Percentiles rank a stretch among this genome's conserved stretches.
These are phyloP conservation scores for Paramecium primaurelia DNA, from an alignment of 73 alveolate species.

Conservation along the genomic window DNA sequence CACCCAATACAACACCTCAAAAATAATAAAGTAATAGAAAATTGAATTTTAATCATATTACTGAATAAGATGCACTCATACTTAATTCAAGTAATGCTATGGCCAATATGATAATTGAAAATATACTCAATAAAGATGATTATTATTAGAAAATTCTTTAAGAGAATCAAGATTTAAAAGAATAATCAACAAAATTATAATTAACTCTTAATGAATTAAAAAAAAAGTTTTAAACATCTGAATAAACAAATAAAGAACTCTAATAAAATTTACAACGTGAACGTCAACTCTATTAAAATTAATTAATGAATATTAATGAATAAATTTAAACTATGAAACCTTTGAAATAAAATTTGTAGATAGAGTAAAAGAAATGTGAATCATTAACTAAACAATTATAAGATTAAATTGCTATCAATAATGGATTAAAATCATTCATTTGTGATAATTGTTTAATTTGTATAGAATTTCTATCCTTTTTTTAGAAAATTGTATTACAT, in stretches of 20 bases:
- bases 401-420: background rate
- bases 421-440: background rate
- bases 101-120: slow-evolving; percentile 28
- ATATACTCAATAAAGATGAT: slow-evolving; percentile 29
- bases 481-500: background rate
- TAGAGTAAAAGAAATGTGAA: slow-evolving; percentile 37
- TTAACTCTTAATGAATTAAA: background rate
- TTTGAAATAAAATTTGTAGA: background rate
- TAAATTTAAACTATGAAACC: background rate
- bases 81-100: background rate
- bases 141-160: background rate
- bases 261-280: background rate
- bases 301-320: background rate
- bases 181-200: background rate
- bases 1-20: background rate
- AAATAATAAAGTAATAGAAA: background rate
- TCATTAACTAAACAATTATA: background rate
- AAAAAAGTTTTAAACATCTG: background rate
- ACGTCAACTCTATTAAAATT: background rate
- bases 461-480: background rate
- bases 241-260: background rate
- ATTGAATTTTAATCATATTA: slow-evolving; percentile 19
- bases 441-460: background rate
- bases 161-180: slow-evolving; percentile 4
- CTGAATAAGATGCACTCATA: background rate